Percentiles rank a stretch among this genome's conserved stretches.
phyloP scores from a whole-genome alignment of 2,329 filamentous ascomycete genomes.

The Zymoseptoria crescenta region DNA sequence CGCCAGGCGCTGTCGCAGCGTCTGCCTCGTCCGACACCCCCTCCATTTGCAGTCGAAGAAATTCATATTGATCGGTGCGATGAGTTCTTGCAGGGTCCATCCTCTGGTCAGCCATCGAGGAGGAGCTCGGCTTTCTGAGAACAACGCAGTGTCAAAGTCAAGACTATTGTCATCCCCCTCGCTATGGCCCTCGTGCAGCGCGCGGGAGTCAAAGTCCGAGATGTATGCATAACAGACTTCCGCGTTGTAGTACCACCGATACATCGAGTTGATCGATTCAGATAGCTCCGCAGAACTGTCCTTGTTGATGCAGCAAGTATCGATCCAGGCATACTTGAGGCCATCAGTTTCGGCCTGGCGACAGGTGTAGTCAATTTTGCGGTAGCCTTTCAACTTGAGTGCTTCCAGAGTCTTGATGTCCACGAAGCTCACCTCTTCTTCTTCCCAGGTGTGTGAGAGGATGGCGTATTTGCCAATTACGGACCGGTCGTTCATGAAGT shows the following conservation, averaged over 20 bases:
- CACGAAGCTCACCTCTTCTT: conserved; percentile 10
- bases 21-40: background rate
- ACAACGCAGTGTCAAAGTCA: background rate
- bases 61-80: conserved; percentile 11
- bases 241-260: conserved; percentile 13
- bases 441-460: conserved; percentile 14
- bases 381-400: background rate
- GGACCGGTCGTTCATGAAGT: conserved; percentile 9
- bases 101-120: conserved; percentile 16
- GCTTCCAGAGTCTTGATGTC: conserved; percentile 8
- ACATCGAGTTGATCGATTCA: conserved; percentile 21
- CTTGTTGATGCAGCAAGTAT: conserved; percentile 19
- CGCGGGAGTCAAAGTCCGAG: conserved; percentile 3
- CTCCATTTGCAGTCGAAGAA: conserved; percentile 14
- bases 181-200: background rate
- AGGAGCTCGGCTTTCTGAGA: background rate
- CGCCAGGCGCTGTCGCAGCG: background rate
- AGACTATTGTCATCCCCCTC: background rate
- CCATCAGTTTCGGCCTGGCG: conserved; percentile 2
- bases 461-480: conserved; percentile 9
- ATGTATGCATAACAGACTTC: conserved; percentile 16
- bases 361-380: conserved; percentile 7
- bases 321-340: conserved; percentile 5
- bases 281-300: conserved; percentile 13
- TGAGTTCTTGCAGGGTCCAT: conserved; percentile 21